These are phyloP conservation scores for Quercus lobata DNA, from an alignment of 331 rosid species.

Conservation along the genomic window DNA sequence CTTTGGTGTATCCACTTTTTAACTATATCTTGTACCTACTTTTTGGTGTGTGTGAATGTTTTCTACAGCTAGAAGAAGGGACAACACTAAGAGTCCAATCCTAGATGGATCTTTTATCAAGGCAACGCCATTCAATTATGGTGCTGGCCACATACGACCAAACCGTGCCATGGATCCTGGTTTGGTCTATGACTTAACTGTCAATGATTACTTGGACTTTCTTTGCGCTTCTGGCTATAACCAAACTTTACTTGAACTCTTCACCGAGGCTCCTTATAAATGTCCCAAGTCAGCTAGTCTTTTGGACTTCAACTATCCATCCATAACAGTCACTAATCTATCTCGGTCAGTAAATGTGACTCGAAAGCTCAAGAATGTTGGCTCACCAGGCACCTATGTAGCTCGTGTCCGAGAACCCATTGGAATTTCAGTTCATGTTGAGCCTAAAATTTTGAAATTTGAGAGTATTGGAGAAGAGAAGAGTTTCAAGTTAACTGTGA, in stretches of 20 bases:
- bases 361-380: conserved; percentile 57
- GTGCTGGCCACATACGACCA: conserved; percentile 62
- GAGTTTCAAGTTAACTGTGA: conserved; percentile 36
- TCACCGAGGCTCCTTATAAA: conserved; percentile 13
- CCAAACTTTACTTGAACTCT: conserved; percentile 6
- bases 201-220: conserved; percentile 49
- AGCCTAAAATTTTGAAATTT: conserved; percentile 40
- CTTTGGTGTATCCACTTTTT: too few relatives aligned
- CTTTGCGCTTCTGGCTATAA: conserved; percentile 54
- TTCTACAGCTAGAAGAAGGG: conserved; percentile 53
- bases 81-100: conserved; percentile 36
- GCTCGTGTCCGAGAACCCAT: conserved; percentile 24
- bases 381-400: conserved; percentile 41
- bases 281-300: conserved; percentile 24
- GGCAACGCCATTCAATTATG: conserved; percentile 55
- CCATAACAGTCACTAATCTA: conserved; percentile 43
- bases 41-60: neutral
- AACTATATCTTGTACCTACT: too few relatives aligned
- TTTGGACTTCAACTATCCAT: conserved; percentile 64
- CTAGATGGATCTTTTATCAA: neutral
- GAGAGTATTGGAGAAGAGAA: conserved; percentile 39
- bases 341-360: conserved; percentile 33
- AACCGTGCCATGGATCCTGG: conserved; percentile 73
- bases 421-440: conserved; percentile 37
- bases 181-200: conserved; percentile 52